Evolutionary conservation across 257 asterid species (phyloP), one percentile per base, ranked within the genome.

Genomic region (Ajuga chamaepitys): DNA sequence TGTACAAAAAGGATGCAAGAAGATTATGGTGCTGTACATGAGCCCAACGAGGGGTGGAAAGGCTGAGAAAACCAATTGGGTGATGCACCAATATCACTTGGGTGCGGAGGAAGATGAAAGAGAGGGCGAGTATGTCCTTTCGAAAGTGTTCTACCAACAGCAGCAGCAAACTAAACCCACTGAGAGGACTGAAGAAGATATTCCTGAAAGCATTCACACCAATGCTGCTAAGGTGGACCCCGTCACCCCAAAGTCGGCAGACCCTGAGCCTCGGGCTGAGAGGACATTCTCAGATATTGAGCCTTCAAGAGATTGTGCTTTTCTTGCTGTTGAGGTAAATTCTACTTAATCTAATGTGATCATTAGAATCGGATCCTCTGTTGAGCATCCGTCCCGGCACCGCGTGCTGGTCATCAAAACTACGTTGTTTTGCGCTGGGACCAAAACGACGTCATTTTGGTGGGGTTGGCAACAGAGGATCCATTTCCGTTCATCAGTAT

Each of bases 51-150:
- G 62, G 74, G 96, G 97, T 28, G 97, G 95, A 32, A 90, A 86
- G 68, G 68, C 99, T 0, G 99, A 90, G 78, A 94, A 94, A 80
- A 90, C 99, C 16, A 86, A 81, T 77, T 90, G 97, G 99, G 99
- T 94, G 56, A 94, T 94, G 99, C 99, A 94, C 68, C 99, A 89
- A 57, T 94, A 94, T 76, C 99, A 94, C 76, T 66, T 94, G 12
- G 99, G 99, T 18, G 86, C 87, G 0, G 85, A 82, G 18, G 99
- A 94, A 67, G 99, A 94, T 42, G 99, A 94, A 73, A 82, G 25
- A 47, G 99, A 94, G 53, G 95, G 99, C 13, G 88, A 94, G 35
- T 90, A 76, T 67, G 90, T 94, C 21, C 72, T 94, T 52, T 94
- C 99, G 3, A 94, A 94, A 81, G 86, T 94, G 65, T 90, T 90